A percentile compares a stretch with the other conserved stretches of the same genome.
Conservation (phyloP, 176 grass and related monocot species). For the Stipa capillata region DNA sequence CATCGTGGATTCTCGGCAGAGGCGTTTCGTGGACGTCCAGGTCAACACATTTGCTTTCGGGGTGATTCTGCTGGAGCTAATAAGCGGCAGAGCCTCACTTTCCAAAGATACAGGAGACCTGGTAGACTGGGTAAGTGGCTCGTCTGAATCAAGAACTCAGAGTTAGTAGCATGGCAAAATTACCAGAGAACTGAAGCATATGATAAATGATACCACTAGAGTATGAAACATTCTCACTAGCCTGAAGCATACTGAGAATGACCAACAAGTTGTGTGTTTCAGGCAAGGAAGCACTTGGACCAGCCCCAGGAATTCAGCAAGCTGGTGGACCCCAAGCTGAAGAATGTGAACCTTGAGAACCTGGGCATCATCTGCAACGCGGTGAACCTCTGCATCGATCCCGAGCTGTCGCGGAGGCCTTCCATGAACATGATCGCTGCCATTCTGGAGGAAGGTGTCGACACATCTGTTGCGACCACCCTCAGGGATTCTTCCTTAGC, state of each 20-base stretch:
- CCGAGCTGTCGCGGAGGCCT: slow-evolving; percentile 61
- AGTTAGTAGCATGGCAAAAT: background rate
- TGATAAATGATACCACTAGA: too few species aligned
- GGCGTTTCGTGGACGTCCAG: slow-evolving; percentile 64
- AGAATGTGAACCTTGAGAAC: slow-evolving; percentile 52
- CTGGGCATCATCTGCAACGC: slow-evolving; percentile 68
- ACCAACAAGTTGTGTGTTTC: background rate
- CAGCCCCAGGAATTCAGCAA: slow-evolving; percentile 45
- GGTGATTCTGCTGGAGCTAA: slow-evolving; percentile 71
- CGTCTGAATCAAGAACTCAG: background rate
- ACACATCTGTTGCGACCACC: slow-evolving; percentile 45
- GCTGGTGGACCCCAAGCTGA: slow-evolving; percentile 53
- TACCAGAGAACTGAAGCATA: background rate
- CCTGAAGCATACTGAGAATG: too few species aligned
- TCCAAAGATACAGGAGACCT: slow-evolving; percentile 53
- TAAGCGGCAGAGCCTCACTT: slow-evolving; percentile 59
- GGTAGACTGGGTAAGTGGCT: slow-evolving; percentile 63
- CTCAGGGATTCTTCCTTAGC: slow-evolving; percentile 61
- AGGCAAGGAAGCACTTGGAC: slow-evolving; percentile 77
- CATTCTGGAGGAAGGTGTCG: slow-evolving; percentile 75
- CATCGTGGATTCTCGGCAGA: slow-evolving; percentile 37
- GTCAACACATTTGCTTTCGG: slow-evolving; percentile 79
- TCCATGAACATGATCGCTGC: slow-evolving; percentile 76
- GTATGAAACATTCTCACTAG: too few species aligned
- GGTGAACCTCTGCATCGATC: slow-evolving; percentile 79